A percentile compares a stretch with the other conserved stretches of the same genome.
Conservation (phyloP, 2,329 filamentous ascomycete species). For the Calcarisporium arbuscula region DNA sequence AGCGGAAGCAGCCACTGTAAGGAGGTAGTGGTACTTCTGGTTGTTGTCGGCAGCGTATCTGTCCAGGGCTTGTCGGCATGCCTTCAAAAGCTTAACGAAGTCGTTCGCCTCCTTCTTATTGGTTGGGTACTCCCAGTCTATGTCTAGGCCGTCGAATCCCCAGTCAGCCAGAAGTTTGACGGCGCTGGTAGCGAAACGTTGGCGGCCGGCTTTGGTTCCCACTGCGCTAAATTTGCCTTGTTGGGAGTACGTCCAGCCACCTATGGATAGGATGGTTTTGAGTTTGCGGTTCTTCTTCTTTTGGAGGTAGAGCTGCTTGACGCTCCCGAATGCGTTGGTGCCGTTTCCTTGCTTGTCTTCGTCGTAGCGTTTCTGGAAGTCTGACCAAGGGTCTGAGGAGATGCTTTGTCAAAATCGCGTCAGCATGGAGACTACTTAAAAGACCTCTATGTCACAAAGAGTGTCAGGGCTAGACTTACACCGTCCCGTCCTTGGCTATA, state of each 20-base stretch:
- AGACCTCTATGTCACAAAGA: fast-evolving
- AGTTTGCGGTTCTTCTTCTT: slow-evolving; percentile 72
- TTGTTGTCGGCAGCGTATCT: slow-evolving; percentile 30
- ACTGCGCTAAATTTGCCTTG: slow-evolving; percentile 57
- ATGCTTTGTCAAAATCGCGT: slow-evolving; percentile 13
- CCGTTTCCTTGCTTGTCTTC: slow-evolving; percentile 54
- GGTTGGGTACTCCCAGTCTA: slow-evolving; percentile 51
- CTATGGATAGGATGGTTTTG: slow-evolving; percentile 75
- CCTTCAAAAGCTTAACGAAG: slow-evolving; percentile 36
- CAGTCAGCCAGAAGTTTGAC: slow-evolving; percentile 64
- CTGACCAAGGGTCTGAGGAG: slow-evolving; percentile 28
- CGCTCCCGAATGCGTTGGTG: slow-evolving; percentile 67
- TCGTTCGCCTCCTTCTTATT: slow-evolving; percentile 31
- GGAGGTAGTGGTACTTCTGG: slow-evolving; percentile 39
- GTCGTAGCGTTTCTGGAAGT: slow-evolving; percentile 61
- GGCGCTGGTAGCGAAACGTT: slow-evolving; percentile 60
- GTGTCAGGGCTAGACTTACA: too few relatives aligned
- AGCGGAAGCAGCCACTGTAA: slow-evolving; percentile 46
- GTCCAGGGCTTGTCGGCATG: slow-evolving; percentile 37
- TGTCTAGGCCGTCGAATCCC: slow-evolving; percentile 51
- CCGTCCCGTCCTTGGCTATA: slow-evolving; percentile 37
- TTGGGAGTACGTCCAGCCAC: slow-evolving; percentile 69
- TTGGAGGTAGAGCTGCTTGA: slow-evolving; percentile 69
- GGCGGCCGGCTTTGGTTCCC: slow-evolving; percentile 54
- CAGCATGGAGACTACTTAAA: neutral